Base-by-base conservation (phyloP, 345 rosid genomes). In the Lumnitzera racemosa region DNA sequence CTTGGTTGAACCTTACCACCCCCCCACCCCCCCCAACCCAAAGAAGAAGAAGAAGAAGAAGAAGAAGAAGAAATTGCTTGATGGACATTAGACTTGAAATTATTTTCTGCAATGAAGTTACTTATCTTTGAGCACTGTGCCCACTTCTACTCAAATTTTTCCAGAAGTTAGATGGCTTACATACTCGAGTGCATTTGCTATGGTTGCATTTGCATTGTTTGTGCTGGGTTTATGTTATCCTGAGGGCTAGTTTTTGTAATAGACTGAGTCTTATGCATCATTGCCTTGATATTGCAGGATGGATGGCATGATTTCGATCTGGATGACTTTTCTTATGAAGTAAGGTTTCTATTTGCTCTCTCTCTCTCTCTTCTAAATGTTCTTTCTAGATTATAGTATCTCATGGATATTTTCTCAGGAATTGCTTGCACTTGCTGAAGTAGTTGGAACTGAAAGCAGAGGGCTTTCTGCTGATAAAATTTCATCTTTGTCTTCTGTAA, bases 271-370 rank as follows among this genome's bases (percentile, higher is more conserved):
- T 53, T 27, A 20, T 16, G 17, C 14, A 56, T 46, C 12, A 66
- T 53, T 23, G 59, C 17, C 56, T 31, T 27, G 67, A 57, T 46
- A 67, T 68, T 74, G 69, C 72, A 95, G 98, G 90, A 85, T 71
- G 68, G 76, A 13, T 95, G 98, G 96, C 96, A 90, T 70, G 98
- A 83, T 49, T 85, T 85, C 74, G 99, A 90, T 80, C 95, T 91
- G 13, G 97, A 88, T 69, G 96, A 90, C 57, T 86, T 95, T 62
- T 90, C 89, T 11, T 87, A 88, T 46, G 99, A 95, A 87, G 99
- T 95, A 57, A 58, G 74, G 51, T 59, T 47, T 17, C 24, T 47
- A 14, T 16, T 16, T 29, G 20, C 55, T 58, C 58, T 4, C n/a
- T 58, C 58, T 4, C n/a, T 31, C 43, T 49, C 61, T 59, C 14